phyloP scores from a whole-genome alignment of 495 filamentous ascomycete species.

The Aspergillus diversus region DNA sequence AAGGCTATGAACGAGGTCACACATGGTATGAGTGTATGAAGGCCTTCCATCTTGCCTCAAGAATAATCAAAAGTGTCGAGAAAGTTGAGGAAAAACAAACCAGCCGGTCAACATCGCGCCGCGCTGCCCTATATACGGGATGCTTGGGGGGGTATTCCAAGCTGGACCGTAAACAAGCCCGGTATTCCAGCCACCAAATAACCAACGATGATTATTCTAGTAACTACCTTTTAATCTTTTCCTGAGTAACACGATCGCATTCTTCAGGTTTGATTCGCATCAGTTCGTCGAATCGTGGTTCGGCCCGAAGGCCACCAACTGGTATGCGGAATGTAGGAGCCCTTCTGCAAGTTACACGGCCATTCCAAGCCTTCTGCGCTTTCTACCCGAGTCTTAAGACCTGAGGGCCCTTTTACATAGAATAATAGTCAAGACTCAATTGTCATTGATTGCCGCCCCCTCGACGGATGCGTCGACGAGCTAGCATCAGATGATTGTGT shows the following conservation, averaged over 20 bases:
- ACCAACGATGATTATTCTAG: background rate
- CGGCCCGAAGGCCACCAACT: constrained; percentile 3
- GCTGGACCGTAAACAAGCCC: background rate
- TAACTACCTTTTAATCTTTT: no score
- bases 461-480: background rate
- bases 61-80: background rate
- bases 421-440: no score
- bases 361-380: background rate
- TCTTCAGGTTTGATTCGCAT: background rate
- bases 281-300: background rate
- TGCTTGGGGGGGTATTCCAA: background rate
- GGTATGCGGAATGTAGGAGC: constrained; percentile 7
- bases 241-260: background rate
- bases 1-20: constrained; percentile 15
- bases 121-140: background rate
- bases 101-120: background rate
- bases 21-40: background rate
- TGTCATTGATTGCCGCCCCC: no score
- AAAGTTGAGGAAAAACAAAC: background rate
- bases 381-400: background rate
- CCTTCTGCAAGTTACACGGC: background rate
- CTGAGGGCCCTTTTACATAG: no score
- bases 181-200: background rate
- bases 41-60: background rate
- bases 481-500: background rate